Evolutionary conservation across 805 yeast genomes (phyloP).

Genomic region (Myxozyma nipponensis): DNA sequence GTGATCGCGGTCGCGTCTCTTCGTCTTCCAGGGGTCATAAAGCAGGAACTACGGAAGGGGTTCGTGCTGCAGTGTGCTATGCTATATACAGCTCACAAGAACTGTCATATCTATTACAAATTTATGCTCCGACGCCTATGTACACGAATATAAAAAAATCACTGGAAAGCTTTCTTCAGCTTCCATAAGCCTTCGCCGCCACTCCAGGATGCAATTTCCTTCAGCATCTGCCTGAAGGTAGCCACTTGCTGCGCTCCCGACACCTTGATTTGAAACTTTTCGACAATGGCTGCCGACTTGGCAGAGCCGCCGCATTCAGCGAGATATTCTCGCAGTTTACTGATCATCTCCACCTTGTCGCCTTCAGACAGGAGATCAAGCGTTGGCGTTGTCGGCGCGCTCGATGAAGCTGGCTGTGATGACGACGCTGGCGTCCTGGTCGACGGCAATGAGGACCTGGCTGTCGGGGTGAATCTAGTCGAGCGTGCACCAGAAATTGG

Average conservation of each 20-base stretch:
- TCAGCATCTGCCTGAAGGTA: conserved; percentile 3
- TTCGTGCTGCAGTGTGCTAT: no score
- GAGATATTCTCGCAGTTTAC: background rate
- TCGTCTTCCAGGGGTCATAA: no score
- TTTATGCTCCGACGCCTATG: no score
- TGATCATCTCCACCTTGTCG: background rate
- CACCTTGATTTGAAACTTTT: background rate
- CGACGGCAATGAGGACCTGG: background rate
- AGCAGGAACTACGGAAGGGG: no score
- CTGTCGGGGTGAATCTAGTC: background rate
- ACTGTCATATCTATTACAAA: no score
- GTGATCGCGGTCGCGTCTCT: no score
- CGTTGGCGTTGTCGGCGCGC: background rate
- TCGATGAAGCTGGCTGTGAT: background rate
- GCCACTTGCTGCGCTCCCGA: conserved; percentile 3
- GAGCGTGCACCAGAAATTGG: background rate
- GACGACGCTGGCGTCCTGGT: background rate
- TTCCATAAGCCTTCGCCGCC: background rate
- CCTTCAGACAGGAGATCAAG: background rate
- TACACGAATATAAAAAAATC: no score
- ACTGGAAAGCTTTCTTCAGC: conserved; percentile 1
- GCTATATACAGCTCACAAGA: no score
- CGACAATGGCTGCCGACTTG: conserved; percentile 1
- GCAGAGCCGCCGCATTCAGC: background rate
- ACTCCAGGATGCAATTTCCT: conserved; percentile 1